Evolutionary conservation across 176 grass and related monocot genomes (phyloP).

Genomic region (Oryza glaberrima): DNA sequence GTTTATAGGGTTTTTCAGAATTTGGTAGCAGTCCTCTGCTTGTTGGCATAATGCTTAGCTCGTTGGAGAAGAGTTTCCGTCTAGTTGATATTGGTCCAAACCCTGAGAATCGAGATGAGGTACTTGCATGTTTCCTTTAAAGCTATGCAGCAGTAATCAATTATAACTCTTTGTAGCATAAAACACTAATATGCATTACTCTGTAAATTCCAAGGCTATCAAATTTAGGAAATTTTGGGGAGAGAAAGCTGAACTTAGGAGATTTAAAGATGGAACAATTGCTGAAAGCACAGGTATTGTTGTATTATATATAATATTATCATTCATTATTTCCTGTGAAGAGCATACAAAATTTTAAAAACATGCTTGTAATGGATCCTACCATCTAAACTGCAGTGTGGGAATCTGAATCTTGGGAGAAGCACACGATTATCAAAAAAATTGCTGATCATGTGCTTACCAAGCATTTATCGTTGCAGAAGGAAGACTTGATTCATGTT

Average conservation of each 20-base stretch:
- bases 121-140: constrained; percentile 38
- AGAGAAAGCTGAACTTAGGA: constrained; percentile 92
- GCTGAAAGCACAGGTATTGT: constrained; percentile 88
- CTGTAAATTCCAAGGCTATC: constrained; percentile 49
- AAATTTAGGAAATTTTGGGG: constrained; percentile 96
- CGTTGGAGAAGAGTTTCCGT: constrained; percentile 72
- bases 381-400: constrained; percentile 66
- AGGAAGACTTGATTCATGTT: constrained; percentile 68
- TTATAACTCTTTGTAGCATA: neutral
- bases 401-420: constrained; percentile 76
- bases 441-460: constrained; percentile 73
- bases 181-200: constrained; percentile 36
- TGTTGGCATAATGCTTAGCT: constrained; percentile 69
- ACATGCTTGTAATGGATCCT: constrained; percentile 22
- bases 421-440: constrained; percentile 81
- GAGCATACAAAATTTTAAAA: constrained; percentile 15
- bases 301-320: constrained; percentile 25
- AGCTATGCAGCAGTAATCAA: neutral
- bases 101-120: constrained; percentile 79
- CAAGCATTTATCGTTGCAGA: constrained; percentile 66
- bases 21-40: constrained; percentile 72
- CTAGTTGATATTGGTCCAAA: constrained; percentile 88
- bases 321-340: constrained; percentile 28
- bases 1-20: constrained; percentile 80
- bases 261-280: constrained; percentile 95